Percentiles rank a stretch among this genome's conserved stretches.
phyloP scores from a whole-genome alignment of 2,329 filamentous ascomycete species.

The Lecanicillium sp. region DNA sequence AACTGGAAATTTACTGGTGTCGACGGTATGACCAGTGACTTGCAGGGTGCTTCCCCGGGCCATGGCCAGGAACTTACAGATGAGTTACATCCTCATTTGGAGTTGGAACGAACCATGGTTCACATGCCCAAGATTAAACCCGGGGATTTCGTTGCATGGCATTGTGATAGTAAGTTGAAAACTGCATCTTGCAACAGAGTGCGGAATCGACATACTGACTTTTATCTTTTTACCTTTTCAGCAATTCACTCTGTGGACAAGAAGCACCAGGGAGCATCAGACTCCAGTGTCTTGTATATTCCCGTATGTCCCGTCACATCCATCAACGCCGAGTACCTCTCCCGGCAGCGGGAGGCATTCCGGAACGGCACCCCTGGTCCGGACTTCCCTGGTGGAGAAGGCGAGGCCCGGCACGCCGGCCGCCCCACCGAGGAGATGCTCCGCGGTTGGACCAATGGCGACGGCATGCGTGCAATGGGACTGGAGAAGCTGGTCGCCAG shows the following conservation, averaged over 20 bases:
- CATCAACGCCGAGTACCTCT: slow-evolving; percentile 62
- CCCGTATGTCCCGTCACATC: slow-evolving; percentile 76
- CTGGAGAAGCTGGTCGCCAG: slow-evolving; percentile 27
- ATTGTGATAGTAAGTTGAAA: slow-evolving; percentile 56
- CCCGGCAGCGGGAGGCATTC: slow-evolving; percentile 63
- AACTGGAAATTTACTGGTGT: slow-evolving; percentile 53
- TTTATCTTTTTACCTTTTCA: too few species aligned
- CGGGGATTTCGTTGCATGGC: slow-evolving; percentile 77
- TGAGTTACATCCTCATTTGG: slow-evolving; percentile 63
- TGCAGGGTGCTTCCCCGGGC: slow-evolving; percentile 65
- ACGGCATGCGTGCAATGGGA: slow-evolving; percentile 36
- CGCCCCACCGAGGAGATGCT: slow-evolving; percentile 33
- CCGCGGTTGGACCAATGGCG: slow-evolving; percentile 19
- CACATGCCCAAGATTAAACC: slow-evolving; percentile 59
- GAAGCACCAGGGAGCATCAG: slow-evolving; percentile 58
- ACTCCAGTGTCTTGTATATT: slow-evolving; percentile 85
- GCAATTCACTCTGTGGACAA: slow-evolving; percentile 77
- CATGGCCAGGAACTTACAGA: slow-evolving; percentile 62
- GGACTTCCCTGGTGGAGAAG: slow-evolving; percentile 64
- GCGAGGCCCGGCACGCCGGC: slow-evolving; percentile 49
- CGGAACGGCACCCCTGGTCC: slow-evolving; percentile 56
- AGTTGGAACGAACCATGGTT: slow-evolving; percentile 59
- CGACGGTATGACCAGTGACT: slow-evolving; percentile 41
- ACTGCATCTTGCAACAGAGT: slow-evolving; percentile 6
- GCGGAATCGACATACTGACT: too few species aligned